Percentiles rank a stretch among this genome's conserved stretches.
Evolutionary conservation across 441 rosid species (phyloP).

Genomic region (Mallotus japonicus): DNA sequence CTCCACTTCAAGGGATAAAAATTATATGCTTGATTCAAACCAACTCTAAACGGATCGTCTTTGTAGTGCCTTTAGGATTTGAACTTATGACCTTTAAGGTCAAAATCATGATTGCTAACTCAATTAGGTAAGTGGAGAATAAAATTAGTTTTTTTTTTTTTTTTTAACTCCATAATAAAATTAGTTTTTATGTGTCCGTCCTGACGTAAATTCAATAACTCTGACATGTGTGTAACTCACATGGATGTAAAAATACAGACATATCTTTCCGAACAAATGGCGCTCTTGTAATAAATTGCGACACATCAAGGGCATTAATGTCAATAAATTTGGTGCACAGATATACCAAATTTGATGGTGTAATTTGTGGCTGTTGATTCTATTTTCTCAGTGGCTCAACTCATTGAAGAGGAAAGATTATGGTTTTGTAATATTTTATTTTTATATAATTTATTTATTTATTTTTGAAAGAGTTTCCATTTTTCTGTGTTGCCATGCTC

Average conservation of each 20-base stretch:
- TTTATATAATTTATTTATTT: background rate
- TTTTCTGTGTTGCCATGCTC: conserved; percentile 7
- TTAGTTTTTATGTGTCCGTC: background rate
- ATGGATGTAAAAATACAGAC: background rate
- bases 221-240: background rate
- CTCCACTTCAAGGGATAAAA: no score
- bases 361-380: conserved; percentile 3
- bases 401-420: background rate
- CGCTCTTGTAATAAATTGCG: background rate
- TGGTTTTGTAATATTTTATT: background rate
- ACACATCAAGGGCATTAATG: conserved; percentile 10
- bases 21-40: no score
- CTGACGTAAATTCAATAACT: background rate
- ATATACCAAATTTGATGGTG: background rate
- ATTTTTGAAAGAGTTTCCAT: background rate
- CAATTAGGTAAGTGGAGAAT: no score
- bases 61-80: no score
- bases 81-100: no score
- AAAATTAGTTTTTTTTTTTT: no score
- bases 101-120: no score
- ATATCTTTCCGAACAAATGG: background rate
- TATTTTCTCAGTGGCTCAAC: background rate
- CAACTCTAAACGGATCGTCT: no score
- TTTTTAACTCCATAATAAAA: background rate
- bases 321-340: background rate